Conservation (phyloP, 1,284 basidiomycete genomes). For the Inonotus hispidus region DNA sequence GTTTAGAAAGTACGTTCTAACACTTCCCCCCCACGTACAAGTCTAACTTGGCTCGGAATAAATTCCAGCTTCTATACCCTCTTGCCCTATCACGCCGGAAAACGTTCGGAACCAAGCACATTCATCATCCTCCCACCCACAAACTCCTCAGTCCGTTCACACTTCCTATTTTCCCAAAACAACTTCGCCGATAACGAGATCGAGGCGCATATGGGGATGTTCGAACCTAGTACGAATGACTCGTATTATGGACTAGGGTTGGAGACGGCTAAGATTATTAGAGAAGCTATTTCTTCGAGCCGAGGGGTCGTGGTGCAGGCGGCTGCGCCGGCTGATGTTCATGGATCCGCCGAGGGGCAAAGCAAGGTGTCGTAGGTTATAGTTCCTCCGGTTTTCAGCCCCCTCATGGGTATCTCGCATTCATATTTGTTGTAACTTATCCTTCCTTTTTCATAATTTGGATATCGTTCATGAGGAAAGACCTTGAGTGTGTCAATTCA, state of each 20-base stretch:
- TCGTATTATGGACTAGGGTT: conserved; percentile 86
- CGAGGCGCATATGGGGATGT: conserved; percentile 88
- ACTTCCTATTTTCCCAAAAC: conserved; percentile 64
- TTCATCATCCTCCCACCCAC: conserved; percentile 71
- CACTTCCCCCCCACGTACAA: not conserved
- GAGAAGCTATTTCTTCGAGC: conserved; percentile 42
- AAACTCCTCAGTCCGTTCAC: conserved; percentile 42
- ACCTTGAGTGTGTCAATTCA: not conserved
- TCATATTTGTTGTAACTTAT: not conserved
- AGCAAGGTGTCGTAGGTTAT: not conserved
- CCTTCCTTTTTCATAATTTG: not conserved
- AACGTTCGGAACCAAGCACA: conserved; percentile 51
- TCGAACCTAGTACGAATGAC: conserved; percentile 77
- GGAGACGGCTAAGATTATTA: conserved; percentile 52
- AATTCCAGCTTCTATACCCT: conserved; percentile 67
- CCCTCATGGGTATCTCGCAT: not conserved
- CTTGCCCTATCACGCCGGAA: conserved; percentile 57
- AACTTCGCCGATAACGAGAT: conserved; percentile 73
- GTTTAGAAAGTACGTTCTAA: conserved; percentile 74
- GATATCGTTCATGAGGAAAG: not conserved
- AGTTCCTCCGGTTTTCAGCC: no score
- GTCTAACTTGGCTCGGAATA: not conserved
- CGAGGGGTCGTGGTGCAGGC: conserved; percentile 23
- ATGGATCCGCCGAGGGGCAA: not conserved
- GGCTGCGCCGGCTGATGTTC: conserved; percentile 8